Evolutionary conservation across 2,329 filamentous ascomycete genomes (phyloP).

Genomic region (Corinectria fuckeliana): DNA sequence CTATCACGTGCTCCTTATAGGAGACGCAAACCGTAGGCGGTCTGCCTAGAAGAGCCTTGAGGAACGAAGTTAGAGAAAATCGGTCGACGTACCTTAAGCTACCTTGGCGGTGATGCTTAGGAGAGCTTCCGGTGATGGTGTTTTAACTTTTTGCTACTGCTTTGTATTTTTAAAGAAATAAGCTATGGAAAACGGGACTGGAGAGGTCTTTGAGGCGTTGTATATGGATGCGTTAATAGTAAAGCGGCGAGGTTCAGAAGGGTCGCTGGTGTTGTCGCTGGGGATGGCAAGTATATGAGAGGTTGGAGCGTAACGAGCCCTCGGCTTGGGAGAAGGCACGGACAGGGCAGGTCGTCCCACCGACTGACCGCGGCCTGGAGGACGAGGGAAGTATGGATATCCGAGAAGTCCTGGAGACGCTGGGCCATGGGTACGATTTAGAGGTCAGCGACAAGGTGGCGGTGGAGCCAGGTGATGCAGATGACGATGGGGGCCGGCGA

Average conservation of each 20-base stretch:
- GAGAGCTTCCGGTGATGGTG: neutral
- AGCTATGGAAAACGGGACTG: conserved; percentile 1
- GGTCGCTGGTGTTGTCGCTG: neutral
- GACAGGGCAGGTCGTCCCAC: neutral
- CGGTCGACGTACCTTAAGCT: too few relatives aligned
- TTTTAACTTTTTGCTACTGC: neutral
- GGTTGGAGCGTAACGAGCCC: neutral
- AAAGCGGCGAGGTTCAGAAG: conserved; percentile 1
- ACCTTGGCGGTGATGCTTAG: neutral
- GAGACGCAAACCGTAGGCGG: too few relatives aligned
- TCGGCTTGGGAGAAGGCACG: neutral
- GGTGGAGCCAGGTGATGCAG: neutral
- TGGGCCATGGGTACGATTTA: neutral
- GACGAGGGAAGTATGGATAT: neutral
- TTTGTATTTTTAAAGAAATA: conserved; percentile 1
- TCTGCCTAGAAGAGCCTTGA: too few relatives aligned
- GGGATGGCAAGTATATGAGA: neutral
- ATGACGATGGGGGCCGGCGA: neutral
- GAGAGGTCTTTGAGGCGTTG: neutral
- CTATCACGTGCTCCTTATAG: neutral
- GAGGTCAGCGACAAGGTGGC: neutral
- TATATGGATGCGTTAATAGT: neutral
- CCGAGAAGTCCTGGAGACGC: neutral
- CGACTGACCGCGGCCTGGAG: neutral
- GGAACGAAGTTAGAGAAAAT: too few relatives aligned